Conservation (phyloP, 1,139 yeast species). For the Debaryomycetaceae sp. region DNA sequence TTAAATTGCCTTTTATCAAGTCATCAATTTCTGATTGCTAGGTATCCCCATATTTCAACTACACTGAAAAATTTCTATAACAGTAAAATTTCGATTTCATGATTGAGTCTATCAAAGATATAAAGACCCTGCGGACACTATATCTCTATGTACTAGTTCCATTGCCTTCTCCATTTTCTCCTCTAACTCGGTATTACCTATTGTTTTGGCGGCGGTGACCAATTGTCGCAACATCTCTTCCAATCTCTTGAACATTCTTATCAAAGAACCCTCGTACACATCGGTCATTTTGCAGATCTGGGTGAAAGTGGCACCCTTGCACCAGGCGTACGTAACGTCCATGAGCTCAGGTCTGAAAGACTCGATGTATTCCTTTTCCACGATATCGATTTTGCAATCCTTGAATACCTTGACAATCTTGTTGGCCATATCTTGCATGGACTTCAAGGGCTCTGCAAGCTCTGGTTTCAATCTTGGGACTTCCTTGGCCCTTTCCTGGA, state of each 20-base stretch:
- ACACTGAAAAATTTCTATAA: neutral
- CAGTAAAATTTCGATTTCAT: neutral
- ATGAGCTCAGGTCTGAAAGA: slow-evolving; percentile 87
- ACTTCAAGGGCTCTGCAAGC: slow-evolving; percentile 82
- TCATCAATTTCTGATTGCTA: neutral
- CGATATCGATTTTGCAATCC: slow-evolving; percentile 84
- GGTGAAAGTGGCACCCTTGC: slow-evolving; percentile 92
- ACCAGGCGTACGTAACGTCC: slow-evolving; percentile 98
- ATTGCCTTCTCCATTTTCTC: slow-evolving; percentile 85
- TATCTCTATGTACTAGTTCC: slow-evolving; percentile 88
- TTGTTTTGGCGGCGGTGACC: slow-evolving; percentile 86
- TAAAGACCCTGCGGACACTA: slow-evolving; percentile 93
- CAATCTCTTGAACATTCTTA: slow-evolving; percentile 87
- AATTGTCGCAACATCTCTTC: slow-evolving; percentile 92
- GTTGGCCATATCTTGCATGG: slow-evolving; percentile 84
- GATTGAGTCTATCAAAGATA: slow-evolving; percentile 44
- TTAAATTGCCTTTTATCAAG: neutral
- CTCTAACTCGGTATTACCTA: slow-evolving; percentile 83
- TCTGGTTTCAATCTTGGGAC: slow-evolving; percentile 83
- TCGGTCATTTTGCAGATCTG: slow-evolving; percentile 98
- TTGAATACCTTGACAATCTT: slow-evolving; percentile 84
- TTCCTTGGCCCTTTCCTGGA: slow-evolving; percentile 93
- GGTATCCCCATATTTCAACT: neutral
- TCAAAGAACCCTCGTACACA: slow-evolving; percentile 94
- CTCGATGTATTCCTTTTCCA: slow-evolving; percentile 89